Evolutionary conservation across 1,284 basidiomycete species (phyloP).

Genomic region (Hemileia vastatrix): DNA sequence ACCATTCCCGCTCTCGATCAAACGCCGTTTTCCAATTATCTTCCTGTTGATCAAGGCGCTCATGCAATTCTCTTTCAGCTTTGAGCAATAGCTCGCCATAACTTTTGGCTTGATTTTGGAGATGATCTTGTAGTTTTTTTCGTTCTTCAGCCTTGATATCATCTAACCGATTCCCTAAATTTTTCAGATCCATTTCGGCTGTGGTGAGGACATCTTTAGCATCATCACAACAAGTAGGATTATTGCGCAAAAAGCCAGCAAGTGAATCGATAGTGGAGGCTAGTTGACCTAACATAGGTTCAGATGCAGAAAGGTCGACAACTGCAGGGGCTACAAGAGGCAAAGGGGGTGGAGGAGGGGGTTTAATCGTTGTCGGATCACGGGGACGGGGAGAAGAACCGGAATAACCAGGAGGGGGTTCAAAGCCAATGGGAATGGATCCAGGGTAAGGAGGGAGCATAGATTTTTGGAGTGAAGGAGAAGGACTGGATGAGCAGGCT

Average conservation of each 20-base stretch:
- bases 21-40: slow-evolving; percentile 74
- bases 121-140: slow-evolving; percentile 60
- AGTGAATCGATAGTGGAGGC: slow-evolving; percentile 89
- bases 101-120: slow-evolving; percentile 72
- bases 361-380: slow-evolving; percentile 31
- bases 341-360: slow-evolving; percentile 50
- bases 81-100: slow-evolving; percentile 74
- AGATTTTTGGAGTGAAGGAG: not conserved
- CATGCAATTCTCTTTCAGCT: slow-evolving; percentile 70
- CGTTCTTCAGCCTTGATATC: slow-evolving; percentile 73
- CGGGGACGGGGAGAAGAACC: slow-evolving; percentile 48
- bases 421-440: slow-evolving; percentile 77
- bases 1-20: slow-evolving; percentile 64
- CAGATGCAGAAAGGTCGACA: slow-evolving; percentile 63
- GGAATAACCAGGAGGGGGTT: slow-evolving; percentile 76
- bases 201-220: slow-evolving; percentile 54
- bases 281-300: slow-evolving; percentile 80
- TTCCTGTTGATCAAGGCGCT: slow-evolving; percentile 75
- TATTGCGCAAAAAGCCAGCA: slow-evolving; percentile 66
- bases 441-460: slow-evolving; percentile 1
- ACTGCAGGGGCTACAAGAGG: slow-evolving; percentile 75
- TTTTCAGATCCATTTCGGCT: slow-evolving; percentile 73
- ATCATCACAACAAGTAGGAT: slow-evolving; percentile 52
- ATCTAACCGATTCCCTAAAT: slow-evolving; percentile 67
- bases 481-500: not conserved